phyloP scores from a whole-genome alignment of 2,329 filamentous ascomycete species.

The Trichophyton mentagrophytes region DNA sequence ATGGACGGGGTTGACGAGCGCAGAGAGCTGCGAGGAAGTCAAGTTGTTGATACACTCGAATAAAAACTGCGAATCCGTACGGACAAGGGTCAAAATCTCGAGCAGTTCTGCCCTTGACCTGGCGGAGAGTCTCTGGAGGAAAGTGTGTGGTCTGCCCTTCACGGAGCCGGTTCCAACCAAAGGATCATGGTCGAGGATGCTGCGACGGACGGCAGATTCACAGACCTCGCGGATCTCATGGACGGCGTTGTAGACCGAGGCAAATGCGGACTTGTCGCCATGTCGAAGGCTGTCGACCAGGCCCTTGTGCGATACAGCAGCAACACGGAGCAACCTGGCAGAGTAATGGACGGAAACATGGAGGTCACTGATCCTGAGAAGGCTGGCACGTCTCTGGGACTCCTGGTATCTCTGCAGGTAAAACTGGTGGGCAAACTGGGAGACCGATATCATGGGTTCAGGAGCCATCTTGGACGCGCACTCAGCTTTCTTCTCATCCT shows the following conservation, averaged over 20 bases:
- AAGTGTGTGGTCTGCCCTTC: slow-evolving; percentile 24
- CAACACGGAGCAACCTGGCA: slow-evolving; percentile 31
- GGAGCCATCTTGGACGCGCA: not conserved
- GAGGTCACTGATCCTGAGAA: slow-evolving; percentile 29
- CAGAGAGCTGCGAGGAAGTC: slow-evolving; percentile 60
- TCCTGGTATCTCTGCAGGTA: slow-evolving; percentile 32
- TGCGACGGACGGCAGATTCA: slow-evolving; percentile 22
- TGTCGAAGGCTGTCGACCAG: slow-evolving; percentile 35
- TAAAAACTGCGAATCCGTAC: slow-evolving; percentile 78
- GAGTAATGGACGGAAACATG: slow-evolving; percentile 34
- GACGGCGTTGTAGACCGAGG: slow-evolving; percentile 32
- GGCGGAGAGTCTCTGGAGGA: slow-evolving; percentile 55
- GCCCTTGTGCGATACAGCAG: slow-evolving; percentile 31
- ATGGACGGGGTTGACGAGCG: slow-evolving; percentile 66
- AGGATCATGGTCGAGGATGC: slow-evolving; percentile 25
- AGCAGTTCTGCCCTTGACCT: slow-evolving; percentile 64
- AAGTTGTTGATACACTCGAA: slow-evolving; percentile 68
- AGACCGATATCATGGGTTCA: slow-evolving; percentile 24
- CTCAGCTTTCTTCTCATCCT: not conserved
- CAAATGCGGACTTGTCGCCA: slow-evolving; percentile 34
- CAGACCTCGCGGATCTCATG: slow-evolving; percentile 34
- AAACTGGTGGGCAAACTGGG: slow-evolving; percentile 33
- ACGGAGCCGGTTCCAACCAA: slow-evolving; percentile 28
- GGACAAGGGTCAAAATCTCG: slow-evolving; percentile 65
- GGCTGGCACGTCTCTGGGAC: slow-evolving; percentile 28